Evolutionary conservation across 805 yeast genomes (phyloP), one percentile per base, ranked within the genome.

Genomic region (Komagataella ulmi): DNA sequence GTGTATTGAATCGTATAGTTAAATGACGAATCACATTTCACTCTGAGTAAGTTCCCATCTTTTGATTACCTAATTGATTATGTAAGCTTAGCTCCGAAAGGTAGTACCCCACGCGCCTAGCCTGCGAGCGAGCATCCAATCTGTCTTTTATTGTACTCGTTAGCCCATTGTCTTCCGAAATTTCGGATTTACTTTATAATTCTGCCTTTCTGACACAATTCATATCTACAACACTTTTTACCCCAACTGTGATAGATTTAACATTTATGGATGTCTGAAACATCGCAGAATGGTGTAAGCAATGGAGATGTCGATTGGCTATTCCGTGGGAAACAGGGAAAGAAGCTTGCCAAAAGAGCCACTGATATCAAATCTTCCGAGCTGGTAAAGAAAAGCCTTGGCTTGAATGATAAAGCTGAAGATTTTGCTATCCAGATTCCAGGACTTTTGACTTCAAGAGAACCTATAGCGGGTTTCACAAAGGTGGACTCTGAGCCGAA

Each of bases 251-350:
- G 40, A 30, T 30, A 30, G 8, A 3, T 30, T 30, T 10, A 30
- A 10, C 14, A 14, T 30, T 21, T 10, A 12, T 30, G 40, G 40
- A 30, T 30, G 40, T 30, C 40, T 30, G 40, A 30, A 10, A 30
- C 40, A 30, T 30, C 40, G 12, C n/a, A 30, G 12, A 45, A 68
- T 2, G 85, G 86, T 3, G 86, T 81, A 2, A 69, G 83, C 50
- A 81, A 83, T 58, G 83, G 86, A 47, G 91, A 85, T 57, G 89
- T 86, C 10, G 95, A 85, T 60, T 86, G 95, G 95, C 69, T 86
- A 24, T 85, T 85, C 61, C 72, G 88, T 58, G 90, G 90, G n/a
- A 82, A 82, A 61, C 80, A 82, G 45, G 72, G 65, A 40, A 79
- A 77, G 66, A 80, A 76, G 14, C 40, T 30, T 10, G 40, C 40